A percentile compares a stretch with the other conserved stretches of the same genome.
Conservation (phyloP, 352 stramenopile genomes). For the Phytopythium montanum region DNA sequence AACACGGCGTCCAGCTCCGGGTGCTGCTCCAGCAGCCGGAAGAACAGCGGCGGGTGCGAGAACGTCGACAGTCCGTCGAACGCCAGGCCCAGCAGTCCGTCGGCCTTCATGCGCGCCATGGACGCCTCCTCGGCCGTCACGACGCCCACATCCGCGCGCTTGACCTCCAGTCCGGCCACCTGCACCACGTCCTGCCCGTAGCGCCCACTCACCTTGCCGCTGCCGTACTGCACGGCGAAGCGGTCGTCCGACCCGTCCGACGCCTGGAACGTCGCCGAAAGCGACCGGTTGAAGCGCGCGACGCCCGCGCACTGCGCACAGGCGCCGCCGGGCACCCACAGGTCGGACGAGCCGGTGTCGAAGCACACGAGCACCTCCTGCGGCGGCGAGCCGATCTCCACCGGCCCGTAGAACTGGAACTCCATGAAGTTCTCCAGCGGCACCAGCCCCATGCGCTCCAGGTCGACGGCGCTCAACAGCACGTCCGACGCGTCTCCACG, state of each 20-base stretch:
- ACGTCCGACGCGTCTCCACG: conserved; percentile 5
- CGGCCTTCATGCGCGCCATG: conserved; percentile 83
- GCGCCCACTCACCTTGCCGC: conserved; percentile 56
- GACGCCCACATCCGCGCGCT: conserved; percentile 51
- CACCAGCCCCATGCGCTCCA: conserved; percentile 36
- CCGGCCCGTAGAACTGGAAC: conserved; percentile 69
- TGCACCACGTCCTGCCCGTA: conserved; percentile 58
- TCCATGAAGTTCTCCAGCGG: conserved; percentile 70
- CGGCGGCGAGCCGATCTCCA: conserved; percentile 55
- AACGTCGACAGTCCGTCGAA: conserved; percentile 92
- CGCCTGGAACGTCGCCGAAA: conserved; percentile 32
- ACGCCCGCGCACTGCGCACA: conserved; percentile 43
- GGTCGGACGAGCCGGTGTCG: conserved; percentile 70
- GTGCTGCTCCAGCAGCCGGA: conserved; percentile 59
- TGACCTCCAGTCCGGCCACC: conserved; percentile 41
- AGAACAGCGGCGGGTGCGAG: conserved; percentile 71
- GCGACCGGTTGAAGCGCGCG: conserved; percentile 29
- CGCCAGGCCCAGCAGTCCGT: conserved; percentile 95
- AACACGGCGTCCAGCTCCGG: conserved; percentile 84
- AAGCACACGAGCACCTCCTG: conserved; percentile 75
- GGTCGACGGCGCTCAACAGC: conserved; percentile 26
- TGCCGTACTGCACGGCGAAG: conserved; percentile 69
- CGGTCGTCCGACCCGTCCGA: conserved; percentile 17
- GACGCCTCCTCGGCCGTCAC: conserved; percentile 64
- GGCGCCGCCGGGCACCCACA: conserved; percentile 44